Percentiles rank a stretch among this genome's conserved stretches.
Evolutionary conservation across 495 filamentous ascomycete genomes (phyloP).

Genomic region (Aspergillus saccharolyticus): DNA sequence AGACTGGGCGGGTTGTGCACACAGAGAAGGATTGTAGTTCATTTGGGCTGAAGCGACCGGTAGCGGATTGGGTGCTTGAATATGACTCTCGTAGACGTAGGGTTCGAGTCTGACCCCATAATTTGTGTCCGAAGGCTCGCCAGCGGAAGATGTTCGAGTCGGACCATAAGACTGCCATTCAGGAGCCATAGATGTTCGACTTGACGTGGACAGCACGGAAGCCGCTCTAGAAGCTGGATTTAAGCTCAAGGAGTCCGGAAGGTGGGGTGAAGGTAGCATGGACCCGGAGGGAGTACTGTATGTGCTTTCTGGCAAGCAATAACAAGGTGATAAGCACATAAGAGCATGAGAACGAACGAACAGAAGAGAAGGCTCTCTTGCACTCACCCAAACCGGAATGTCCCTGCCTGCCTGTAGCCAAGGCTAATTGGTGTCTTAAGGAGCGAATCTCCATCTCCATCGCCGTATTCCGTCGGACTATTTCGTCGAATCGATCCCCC

Average conservation of each 20-base stretch:
- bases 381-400: constrained; percentile 18
- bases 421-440: constrained; percentile 38
- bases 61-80: constrained; percentile 13
- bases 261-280: constrained; percentile 17
- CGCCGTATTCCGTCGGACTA: constrained; percentile 49
- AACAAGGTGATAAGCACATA: not conserved
- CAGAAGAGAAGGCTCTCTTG: not conserved
- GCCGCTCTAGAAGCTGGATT: constrained; percentile 18
- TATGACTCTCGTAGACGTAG: constrained; percentile 18
- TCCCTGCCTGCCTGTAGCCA: constrained; percentile 14
- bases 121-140: constrained; percentile 20
- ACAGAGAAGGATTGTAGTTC: constrained; percentile 7
- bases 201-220: constrained; percentile 17
- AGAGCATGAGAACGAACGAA: not conserved
- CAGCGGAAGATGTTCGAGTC: constrained; percentile 17
- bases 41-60: constrained; percentile 11
- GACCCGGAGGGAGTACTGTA: constrained; percentile 13
- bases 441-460: constrained; percentile 49
- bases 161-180: constrained; percentile 21
- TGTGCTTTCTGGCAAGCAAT: constrained; percentile 13
- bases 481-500: constrained; percentile 43
- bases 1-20: constrained; percentile 4
- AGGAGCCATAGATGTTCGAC: constrained; percentile 16
- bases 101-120: constrained; percentile 18
- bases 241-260: constrained; percentile 14